Evolutionary conservation across 495 filamentous ascomycete genomes (phyloP), one percentile per base, ranked within the genome.

Genomic region (Neurospora sp.): DNA sequence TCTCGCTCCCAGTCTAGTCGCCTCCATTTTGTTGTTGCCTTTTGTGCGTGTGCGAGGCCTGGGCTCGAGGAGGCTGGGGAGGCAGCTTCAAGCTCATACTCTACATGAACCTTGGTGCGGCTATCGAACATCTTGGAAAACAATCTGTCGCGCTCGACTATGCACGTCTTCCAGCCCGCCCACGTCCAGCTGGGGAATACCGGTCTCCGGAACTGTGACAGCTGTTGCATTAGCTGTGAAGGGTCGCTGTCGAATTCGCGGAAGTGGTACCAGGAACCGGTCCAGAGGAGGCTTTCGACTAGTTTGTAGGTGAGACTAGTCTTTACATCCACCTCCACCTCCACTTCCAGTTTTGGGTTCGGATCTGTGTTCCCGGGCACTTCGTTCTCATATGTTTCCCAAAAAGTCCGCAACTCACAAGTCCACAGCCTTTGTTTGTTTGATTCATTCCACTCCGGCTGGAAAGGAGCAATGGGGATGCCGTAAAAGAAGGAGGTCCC

Each of bases 181-280:
- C 72, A 73, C 18, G 40, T 11, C 72, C 72, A 73, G 69, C 72
- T 73, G n/a, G 72, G 72, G n/a, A 73, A 73, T 3, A 16, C 6
- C 54, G 20, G 54, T 31, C 54, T 62, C 12, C 54, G 54, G 6
- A 62, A 62, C 0, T 31, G 54, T 31, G 23, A 62, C 23, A 16
- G 48, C 23, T 31, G 12, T 62, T 35, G 35, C 4, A 12, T 1
- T 4, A 5, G 2, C 72, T 23, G 46, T 23, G 4, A 54, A 54
- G 20, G 46, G 4, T 54, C 46, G 7, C 9, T 48, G 9, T 23
- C 44, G 44, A 1, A 9, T 0, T 48, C 11, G 9, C 3, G n/a
- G 1, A 48, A 1, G 46, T 54, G n/a, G 46, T 0, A 0, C 46
- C 46, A 54, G 9, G 46, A 54, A 23, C 23, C 20, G n/a, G 10